Evolutionary conservation across 768 basidiomycete species (phyloP), one percentile per base, ranked within the genome.

Genomic region (Russula sp.): DNA sequence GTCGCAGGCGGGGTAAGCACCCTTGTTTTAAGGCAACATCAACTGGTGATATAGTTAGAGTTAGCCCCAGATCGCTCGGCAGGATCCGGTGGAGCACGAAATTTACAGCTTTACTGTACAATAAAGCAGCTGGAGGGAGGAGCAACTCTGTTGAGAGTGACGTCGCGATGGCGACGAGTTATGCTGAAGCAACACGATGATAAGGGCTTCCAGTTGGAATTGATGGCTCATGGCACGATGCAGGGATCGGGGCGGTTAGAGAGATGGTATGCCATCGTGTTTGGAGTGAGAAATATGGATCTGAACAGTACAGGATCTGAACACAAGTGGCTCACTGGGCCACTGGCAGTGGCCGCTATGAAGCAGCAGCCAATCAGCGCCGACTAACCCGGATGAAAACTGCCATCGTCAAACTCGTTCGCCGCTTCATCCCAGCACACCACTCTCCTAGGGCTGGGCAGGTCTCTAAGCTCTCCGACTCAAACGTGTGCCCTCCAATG

Each of bases 381-480:
- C 14, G 75, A 76, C 40, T 81, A n/a, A 77, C 67, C 76, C 77
- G n/a, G 86, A 88, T 69, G 87, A 87, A 72, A 84, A 84, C 72
- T n/a, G n/a, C n/a, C n/a, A 69, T 91, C 59, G 85, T 85, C 30
- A 89, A 88, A 70, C 78, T 79, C 65, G 82, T 92, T 32, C 87
- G 90, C 64, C 90, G 89, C 75, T 92, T 92, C 75, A 87, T 90
- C 90, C 5, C 82, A 85, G 9, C 86, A 92, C 71, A 76, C 82
- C 1, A 73, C 82, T 0, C 80, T 92, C 6, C 80, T 92, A 52
- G 84, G n/a, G 86, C 58, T 92, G 90, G 90, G 87, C 85, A 10
- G 90, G 88, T 42, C 92, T 91, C 79, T 90, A 92, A 71, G 90
- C 90, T 7, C 84, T 92, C 59, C 86, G 89, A 69, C 80, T 92